Base-by-base conservation (phyloP, 768 basidiomycete species). In the Russula vinacea region DNA sequence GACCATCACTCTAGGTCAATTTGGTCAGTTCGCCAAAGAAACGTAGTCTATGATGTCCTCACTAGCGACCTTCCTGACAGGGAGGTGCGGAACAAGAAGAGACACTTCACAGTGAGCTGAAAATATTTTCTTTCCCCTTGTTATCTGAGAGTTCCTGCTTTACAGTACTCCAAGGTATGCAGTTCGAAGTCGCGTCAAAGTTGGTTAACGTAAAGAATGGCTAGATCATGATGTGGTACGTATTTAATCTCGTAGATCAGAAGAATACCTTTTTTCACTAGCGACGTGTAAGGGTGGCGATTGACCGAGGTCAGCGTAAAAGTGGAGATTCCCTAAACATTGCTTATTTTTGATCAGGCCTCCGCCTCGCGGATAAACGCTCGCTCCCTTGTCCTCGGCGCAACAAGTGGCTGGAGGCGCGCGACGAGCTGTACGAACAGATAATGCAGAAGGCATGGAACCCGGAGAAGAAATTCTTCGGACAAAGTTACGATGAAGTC, bases 311-410 rank as follows among this genome's bases (percentile, higher is more conserved):
- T 79, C 68, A 29, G 71, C 58, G 5, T 57, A 44, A 14, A 5
- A 10, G 5, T n/a, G 37, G 45, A 26, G 14, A 49, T 49, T 53
- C 55, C 42, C 17, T 17, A 35, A 17, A 32, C 40, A 22, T 11
- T n/a, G 19, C 56, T 52, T 45, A 51, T 56, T 17, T 24, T 39
- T 10, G 5, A 35, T 16, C 60, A 87, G 86, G 89, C 6, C 80
- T 98, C 6, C 90, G 96, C 11, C 81, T 99, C 26, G 92, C 94
- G 3, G 95, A 98, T 40, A 99, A 99, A 75, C 86, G 96, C 19
- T 94, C 92, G 0, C 80, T 99, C 3, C 96, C 96, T 7, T 92
- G 90, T 72, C 90, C 89, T 0, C 81, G 81, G 16, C 84, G 88
- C 19, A 73, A 73, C 49, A 80, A 83, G 59, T 97, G 95, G 95